Percentiles rank a stretch among this genome's conserved stretches.
Evolutionary conservation across 257 asterid genomes (phyloP).

Genomic region (Oldenlandia corymbosa): DNA sequence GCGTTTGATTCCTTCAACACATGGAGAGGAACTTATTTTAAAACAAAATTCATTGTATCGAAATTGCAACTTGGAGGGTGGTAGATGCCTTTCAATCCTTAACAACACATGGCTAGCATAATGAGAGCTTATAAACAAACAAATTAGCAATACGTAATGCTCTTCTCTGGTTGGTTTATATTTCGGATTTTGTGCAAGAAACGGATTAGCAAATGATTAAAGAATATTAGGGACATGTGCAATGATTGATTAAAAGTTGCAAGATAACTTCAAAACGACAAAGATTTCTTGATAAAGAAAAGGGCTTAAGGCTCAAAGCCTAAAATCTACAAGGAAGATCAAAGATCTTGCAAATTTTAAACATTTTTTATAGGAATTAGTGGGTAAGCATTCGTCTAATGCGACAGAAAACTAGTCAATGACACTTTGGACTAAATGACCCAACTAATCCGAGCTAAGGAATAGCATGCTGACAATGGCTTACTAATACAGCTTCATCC

Average conservation of each 20-base stretch:
- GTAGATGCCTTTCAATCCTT: slow-evolving; percentile 2
- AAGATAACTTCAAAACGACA: slow-evolving; percentile 11
- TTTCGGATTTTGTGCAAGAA: slow-evolving; percentile 18
- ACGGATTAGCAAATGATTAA: slow-evolving; percentile 18
- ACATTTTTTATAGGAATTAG: slow-evolving; percentile 29
- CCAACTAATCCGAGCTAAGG: slow-evolving; percentile 12
- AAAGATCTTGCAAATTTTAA: slow-evolving; percentile 19
- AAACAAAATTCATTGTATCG: slow-evolving; percentile 10
- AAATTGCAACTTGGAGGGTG: neutral
- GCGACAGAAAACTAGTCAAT: slow-evolving; percentile 29
- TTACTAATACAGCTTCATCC: too few species aligned
- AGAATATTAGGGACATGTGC: slow-evolving; percentile 36
- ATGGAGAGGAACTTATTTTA: slow-evolving; percentile 19
- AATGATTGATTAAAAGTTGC: slow-evolving; percentile 30
- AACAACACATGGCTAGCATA: slow-evolving; percentile 22
- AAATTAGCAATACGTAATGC: slow-evolving; percentile 17
- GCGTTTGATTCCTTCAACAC: slow-evolving; percentile 31
- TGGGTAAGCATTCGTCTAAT: slow-evolving; percentile 20
- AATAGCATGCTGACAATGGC: too few species aligned
- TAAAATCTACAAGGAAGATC: slow-evolving; percentile 20
- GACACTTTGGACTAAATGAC: slow-evolving; percentile 21
- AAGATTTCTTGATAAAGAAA: slow-evolving; percentile 14
- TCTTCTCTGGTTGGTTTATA: slow-evolving; percentile 14
- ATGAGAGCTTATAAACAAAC: slow-evolving; percentile 20
- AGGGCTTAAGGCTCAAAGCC: slow-evolving; percentile 16